Base-by-base conservation (phyloP, 2,329 filamentous ascomycete genomes). In the Botrytis tulipae region DNA sequence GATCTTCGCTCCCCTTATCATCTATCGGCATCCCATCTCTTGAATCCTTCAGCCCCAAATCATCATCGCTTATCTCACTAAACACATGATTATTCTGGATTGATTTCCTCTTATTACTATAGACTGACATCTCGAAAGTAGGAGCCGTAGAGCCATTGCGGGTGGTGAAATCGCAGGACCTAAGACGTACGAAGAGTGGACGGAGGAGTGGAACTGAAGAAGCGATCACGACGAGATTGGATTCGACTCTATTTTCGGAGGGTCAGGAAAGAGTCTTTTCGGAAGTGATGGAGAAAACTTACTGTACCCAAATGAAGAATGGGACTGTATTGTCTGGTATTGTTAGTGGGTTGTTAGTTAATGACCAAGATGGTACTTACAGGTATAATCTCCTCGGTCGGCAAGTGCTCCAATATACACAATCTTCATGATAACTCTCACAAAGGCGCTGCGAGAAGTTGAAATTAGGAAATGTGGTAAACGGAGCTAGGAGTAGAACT, bases 181-280 rank as follows among this genome's bases (percentile, higher is more conserved):
- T 66, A 29, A 48, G n/a, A 18, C 59, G 48, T 3, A 66, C 67
- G 62, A 76, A 75, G 35, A 77, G 71, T 7, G 75, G 76, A 1
- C 73, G 75, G 37, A 77, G 67, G 25, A 77, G 74, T 20, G 76
- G 76, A 8, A 76, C 69, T 9, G 76, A 77, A n/a, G 73, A 73
- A 14, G 75, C 76, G 71, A 75, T 76, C 4, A 65, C 70, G n/a
- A 77, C 75, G 44, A 77, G 71, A 32, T 63, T 74, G 16, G 62
- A 61, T 74, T 77, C 76, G 54, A 76, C 72, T 54, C 74, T 76
- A 35, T 7, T 32, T 59, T 57, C 46, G 22, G 35, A 22, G 10
- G n/a, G 35, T 74, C 44, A 75, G 72, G 68, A 61, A 59, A 40
- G 35, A 42, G 29, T 18, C 22, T 6, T 7, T 16, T 18, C 10